Evolutionary conservation across 371 early-diverging fungal species (phyloP), one percentile per base, ranked within the genome.

Genomic region (Ecytonucleospora hepatopenaei): DNA sequence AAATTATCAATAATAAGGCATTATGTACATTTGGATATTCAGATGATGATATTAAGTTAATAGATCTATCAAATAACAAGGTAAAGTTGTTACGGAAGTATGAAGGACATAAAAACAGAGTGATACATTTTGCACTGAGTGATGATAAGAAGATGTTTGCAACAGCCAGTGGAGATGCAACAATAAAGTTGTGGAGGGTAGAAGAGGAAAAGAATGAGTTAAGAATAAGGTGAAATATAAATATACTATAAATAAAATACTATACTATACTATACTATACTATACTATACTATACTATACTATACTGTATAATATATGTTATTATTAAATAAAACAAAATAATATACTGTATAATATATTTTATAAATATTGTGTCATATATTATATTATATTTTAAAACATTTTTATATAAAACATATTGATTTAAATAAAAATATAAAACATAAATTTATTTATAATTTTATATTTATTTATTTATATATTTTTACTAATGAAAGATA

Each of bases 1-100:
- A 67, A n/a, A 40, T n/a, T n/a, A 40, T 40, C n/a, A 70, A 49
- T 40, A 72, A 78, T 59, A 73, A 72, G 23, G 59, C 78, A 19
- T 40, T 81, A 17, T 68, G 71, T 24, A 78, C 79, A 17, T 79
- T 79, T 58, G 81, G 81, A 54, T 81, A 81, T 69, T 75, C 81
- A 21, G 69, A 77, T 34, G 72, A 81, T 64, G 81, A 81, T 63
- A 71, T 69, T 21, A 74, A 78, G 31, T 49, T 80, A 1, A 16
- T 48, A 17, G n/a, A n/a, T 40, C 12, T 40, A 8, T 8, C 40
- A 8, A 40, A 40, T n/a, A 26, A 54, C 16, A 28, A 62, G 53
- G 59, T 68, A 34, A 62, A 59, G 23, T 35, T 64, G 19, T 32
- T 57, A 24, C 71, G 40, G 35, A 46, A 55, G 35, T 68, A 68